These are phyloP conservation scores for Blastocystis sp. DNA, from an alignment of 352 stramenopile genomes.

Conservation along the genomic window DNA sequence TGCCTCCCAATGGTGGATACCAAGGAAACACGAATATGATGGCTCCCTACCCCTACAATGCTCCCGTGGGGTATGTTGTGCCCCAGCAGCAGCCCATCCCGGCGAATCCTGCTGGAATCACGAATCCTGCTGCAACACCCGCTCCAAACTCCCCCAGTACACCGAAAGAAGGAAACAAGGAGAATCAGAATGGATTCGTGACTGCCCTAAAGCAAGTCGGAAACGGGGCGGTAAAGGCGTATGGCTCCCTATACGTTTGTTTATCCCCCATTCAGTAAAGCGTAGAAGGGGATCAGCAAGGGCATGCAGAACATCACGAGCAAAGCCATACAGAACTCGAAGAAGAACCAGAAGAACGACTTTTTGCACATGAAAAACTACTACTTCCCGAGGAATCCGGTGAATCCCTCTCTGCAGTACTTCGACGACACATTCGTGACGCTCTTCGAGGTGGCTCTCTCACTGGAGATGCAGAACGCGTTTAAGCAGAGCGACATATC, in stretches of 20 bases:
- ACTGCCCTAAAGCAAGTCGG: slow-evolving; percentile 22
- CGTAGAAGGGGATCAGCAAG: slow-evolving; percentile 44
- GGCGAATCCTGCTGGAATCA: neutral
- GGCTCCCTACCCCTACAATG: neutral
- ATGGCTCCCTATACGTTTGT: slow-evolving; percentile 16
- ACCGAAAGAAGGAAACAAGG: neutral
- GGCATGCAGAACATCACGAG: neutral
- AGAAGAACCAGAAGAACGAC: slow-evolving; percentile 59
- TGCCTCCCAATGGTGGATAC: too few relatives aligned
- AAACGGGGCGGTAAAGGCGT: neutral
- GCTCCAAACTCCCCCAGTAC: neutral
- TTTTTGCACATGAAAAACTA: neutral
- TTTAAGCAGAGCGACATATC: slow-evolving; percentile 68
- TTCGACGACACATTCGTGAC: slow-evolving; percentile 60
- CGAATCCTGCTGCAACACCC: neutral
- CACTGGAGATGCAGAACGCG: slow-evolving; percentile 56
- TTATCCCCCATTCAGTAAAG: neutral
- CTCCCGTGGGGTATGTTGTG: neutral
- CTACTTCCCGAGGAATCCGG: slow-evolving; percentile 25
- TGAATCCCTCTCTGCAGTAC: neutral
- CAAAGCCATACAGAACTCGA: slow-evolving; percentile 7
- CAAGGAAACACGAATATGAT: too few relatives aligned
- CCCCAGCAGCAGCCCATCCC: neutral
- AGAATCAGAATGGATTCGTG: neutral
- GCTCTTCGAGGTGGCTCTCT: slow-evolving; percentile 35